These are phyloP conservation scores for Solanum hybrid DNA, from an alignment of 305 asterid genomes.

Conservation along the genomic window DNA sequence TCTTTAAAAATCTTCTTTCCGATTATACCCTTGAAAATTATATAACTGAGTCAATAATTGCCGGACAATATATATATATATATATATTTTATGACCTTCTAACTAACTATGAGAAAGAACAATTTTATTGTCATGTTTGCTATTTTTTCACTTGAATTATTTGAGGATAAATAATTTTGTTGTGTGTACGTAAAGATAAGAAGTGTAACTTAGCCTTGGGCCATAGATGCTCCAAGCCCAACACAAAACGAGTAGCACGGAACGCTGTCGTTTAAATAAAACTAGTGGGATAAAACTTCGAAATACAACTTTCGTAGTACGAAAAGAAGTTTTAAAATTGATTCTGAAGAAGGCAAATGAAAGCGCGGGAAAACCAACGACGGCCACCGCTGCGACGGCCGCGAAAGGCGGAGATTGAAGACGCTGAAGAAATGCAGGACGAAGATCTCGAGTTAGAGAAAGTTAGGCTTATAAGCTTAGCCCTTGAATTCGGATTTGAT, in stretches of 20 bases:
- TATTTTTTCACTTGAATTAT: no score
- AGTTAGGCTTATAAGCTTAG: conserved; percentile 61
- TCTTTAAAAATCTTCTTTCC: no score
- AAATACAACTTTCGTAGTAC: neutral
- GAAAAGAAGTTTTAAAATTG: neutral
- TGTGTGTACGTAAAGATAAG: neutral
- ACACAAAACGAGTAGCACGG: neutral
- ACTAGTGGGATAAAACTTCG: neutral
- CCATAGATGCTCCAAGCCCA: neutral
- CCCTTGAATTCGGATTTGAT: conserved; percentile 77
- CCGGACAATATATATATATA: no score
- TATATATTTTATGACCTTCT: no score
- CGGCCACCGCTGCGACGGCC: conserved; percentile 7
- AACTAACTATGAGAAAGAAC: no score
- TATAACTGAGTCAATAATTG: no score
- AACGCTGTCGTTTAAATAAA: neutral
- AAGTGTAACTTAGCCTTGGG: neutral
- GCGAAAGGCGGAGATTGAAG: conserved; percentile 3
- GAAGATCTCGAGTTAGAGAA: conserved; percentile 65
- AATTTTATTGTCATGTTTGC: no score
- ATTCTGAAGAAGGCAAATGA: conserved; percentile 15
- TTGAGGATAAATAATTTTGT: no score
- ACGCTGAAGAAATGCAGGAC: conserved; percentile 5
- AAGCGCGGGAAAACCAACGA: conserved; percentile 12
- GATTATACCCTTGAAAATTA: no score